Conservation (phyloP, 345 rosid species). For the Cochlearia excelsa region DNA sequence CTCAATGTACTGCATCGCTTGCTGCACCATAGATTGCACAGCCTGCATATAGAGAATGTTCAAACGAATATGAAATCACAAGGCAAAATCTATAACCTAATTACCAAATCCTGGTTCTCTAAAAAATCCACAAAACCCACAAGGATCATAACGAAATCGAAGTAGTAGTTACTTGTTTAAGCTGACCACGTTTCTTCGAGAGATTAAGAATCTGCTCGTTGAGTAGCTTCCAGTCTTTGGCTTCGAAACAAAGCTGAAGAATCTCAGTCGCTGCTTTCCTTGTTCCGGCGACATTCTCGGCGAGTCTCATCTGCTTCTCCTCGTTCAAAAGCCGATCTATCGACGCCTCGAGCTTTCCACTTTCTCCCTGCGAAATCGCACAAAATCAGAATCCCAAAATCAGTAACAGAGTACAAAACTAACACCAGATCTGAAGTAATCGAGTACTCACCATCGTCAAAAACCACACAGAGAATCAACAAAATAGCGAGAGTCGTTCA, state of each 20-base stretch:
- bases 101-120: neutral
- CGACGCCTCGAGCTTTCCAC: conserved; percentile 46
- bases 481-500: neutral
- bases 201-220: conserved; percentile 54
- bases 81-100: neutral
- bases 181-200: conserved; percentile 88
- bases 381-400: neutral
- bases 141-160: neutral
- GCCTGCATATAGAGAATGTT: conserved; percentile 36
- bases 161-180: conserved; percentile 59
- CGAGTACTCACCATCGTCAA: conserved; percentile 28
- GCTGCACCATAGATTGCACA: conserved; percentile 87
- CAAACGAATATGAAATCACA: conserved; percentile 5
- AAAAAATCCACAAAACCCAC: too few species aligned
- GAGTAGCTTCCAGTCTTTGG: conserved; percentile 72
- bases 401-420: neutral
- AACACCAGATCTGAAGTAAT: conserved; percentile 11
- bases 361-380: conserved; percentile 46
- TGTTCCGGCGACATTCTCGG: conserved; percentile 73
- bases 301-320: conserved; percentile 83
- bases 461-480: conserved; percentile 1
- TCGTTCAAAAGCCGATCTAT: conserved; percentile 69
- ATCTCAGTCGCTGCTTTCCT: conserved; percentile 74
- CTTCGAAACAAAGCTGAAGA: conserved; percentile 78
- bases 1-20: conserved; percentile 86